These are phyloP conservation scores for Fragilaria crotonensis DNA, from an alignment of 108 stramenopile genomes.

Conservation along the genomic window DNA sequence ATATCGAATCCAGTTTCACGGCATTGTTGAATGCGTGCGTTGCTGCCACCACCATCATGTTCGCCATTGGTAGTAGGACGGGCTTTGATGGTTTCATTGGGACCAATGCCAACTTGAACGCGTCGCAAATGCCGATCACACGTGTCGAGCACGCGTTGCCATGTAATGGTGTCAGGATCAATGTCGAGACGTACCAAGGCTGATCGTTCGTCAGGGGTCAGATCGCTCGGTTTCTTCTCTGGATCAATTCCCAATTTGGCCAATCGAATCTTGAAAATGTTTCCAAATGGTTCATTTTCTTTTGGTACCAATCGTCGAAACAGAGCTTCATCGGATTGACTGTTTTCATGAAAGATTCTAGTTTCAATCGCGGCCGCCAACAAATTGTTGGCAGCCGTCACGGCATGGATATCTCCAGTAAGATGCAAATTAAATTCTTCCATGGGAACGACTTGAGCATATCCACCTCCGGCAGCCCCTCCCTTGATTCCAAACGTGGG, in stretches of 20 bases:
- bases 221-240: constrained; percentile 63
- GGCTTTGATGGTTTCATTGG: constrained; percentile 78
- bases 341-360: constrained; percentile 93
- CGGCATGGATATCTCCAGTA: constrained; percentile 96
- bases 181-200: constrained; percentile 91
- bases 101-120: constrained; percentile 76
- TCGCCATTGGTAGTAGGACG: constrained; percentile 35
- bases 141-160: constrained; percentile 95
- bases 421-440: constrained; percentile 99
- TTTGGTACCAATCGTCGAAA: constrained; percentile 76
- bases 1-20: constrained; percentile 97
- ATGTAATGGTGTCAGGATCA: constrained; percentile 91
- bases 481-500: constrained; percentile 99
- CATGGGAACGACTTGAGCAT: constrained; percentile 93
- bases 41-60: constrained; percentile 11
- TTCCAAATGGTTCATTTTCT: constrained; percentile 52
- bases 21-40: constrained; percentile 49
- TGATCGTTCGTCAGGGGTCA: constrained; percentile 76
- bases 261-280: constrained; percentile 75
- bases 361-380: constrained; percentile 97
- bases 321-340: constrained; percentile 85
- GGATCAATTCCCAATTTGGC: constrained; percentile 85
- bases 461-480: constrained; percentile 95
- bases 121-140: constrained; percentile 94
- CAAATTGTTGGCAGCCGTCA: constrained; percentile 91